Evolutionary conservation across 2,329 filamentous ascomycete species (phyloP).

Genomic region (Cladosporium sp.): DNA sequence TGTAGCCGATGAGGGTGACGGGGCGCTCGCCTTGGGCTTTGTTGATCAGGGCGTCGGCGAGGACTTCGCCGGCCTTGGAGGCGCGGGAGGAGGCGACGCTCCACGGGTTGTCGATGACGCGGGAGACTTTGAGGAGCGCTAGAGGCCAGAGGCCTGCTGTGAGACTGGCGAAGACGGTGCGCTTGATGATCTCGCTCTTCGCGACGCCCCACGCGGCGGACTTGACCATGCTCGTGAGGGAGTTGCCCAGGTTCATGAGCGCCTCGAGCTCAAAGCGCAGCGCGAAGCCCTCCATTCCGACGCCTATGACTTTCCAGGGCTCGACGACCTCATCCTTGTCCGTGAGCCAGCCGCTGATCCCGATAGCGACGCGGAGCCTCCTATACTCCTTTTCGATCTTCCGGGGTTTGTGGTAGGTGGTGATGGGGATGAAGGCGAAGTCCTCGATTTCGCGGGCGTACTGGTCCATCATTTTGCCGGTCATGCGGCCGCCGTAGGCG

Average conservation of each 20-base stretch:
- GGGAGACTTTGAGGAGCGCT: conserved; percentile 39
- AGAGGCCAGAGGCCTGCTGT: conserved; percentile 46
- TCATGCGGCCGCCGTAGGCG: conserved; percentile 80
- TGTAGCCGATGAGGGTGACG: conserved; percentile 36
- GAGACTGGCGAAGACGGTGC: conserved; percentile 43
- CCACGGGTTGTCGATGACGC: conserved; percentile 37
- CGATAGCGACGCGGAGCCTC: conserved; percentile 69
- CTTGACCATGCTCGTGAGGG: conserved; percentile 70
- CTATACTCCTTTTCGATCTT: conserved; percentile 45
- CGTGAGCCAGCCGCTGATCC: conserved; percentile 74
- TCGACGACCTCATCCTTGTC: conserved; percentile 64
- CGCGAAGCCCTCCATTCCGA: conserved; percentile 69
- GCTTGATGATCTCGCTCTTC: conserved; percentile 67
- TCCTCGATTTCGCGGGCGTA: conserved; percentile 82
- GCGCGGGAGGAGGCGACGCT: conserved; percentile 33
- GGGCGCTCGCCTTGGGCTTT: conserved; percentile 37
- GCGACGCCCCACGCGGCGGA: conserved; percentile 75
- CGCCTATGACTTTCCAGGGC: conserved; percentile 72
- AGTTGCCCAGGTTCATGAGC: conserved; percentile 68
- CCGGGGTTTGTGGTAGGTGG: conserved; percentile 49
- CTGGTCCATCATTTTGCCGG: conserved; percentile 78
- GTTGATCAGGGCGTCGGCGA: conserved; percentile 37
- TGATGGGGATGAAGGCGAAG: conserved; percentile 76
- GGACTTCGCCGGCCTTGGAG: conserved; percentile 34
- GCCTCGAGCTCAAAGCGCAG: conserved; percentile 77